Conservation (phyloP, 495 filamentous ascomycete species). For the Hypomontagnella submonticulosa region DNA sequence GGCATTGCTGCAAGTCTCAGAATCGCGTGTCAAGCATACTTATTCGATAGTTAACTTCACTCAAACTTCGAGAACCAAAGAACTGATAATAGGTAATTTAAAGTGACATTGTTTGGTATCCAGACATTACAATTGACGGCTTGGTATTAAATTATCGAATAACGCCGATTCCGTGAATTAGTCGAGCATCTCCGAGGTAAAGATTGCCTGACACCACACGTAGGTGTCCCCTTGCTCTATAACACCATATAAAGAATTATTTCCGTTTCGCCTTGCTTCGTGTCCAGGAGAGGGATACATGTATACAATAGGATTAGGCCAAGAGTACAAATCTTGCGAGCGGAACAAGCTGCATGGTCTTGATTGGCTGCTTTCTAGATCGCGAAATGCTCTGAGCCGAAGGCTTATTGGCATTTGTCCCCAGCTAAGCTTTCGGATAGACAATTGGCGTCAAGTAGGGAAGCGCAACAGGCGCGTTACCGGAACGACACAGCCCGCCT, state of each 20-base stretch:
- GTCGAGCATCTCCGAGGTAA: constrained; percentile 22
- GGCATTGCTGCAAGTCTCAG: no score
- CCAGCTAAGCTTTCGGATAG: not conserved
- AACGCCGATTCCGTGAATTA: constrained; percentile 32
- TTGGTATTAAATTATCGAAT: constrained; percentile 38
- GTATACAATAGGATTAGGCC: constrained; percentile 28
- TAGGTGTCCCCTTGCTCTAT: constrained; percentile 10
- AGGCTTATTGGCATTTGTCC: not conserved
- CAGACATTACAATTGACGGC: constrained; percentile 49
- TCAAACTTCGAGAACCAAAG: no score
- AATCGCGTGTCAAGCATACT: no score
- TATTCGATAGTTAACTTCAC: no score
- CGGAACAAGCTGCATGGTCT: constrained; percentile 1
- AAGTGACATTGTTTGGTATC: constrained; percentile 41
- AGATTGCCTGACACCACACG: constrained; percentile 20
- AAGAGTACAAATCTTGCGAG: constrained; percentile 6
- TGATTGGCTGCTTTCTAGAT: no score
- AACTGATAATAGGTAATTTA: constrained; percentile 5
- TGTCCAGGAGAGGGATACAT: constrained; percentile 13
- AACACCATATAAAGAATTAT: constrained; percentile 18
- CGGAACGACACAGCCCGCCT: constrained; percentile 33
- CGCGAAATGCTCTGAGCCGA: no score
- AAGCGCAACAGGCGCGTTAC: constrained; percentile 6
- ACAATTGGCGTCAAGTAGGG: not conserved
- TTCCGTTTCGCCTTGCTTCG: constrained; percentile 4